These are phyloP conservation scores for Eleusine indica DNA, from an alignment of 176 grass and related monocot genomes.

Conservation along the genomic window DNA sequence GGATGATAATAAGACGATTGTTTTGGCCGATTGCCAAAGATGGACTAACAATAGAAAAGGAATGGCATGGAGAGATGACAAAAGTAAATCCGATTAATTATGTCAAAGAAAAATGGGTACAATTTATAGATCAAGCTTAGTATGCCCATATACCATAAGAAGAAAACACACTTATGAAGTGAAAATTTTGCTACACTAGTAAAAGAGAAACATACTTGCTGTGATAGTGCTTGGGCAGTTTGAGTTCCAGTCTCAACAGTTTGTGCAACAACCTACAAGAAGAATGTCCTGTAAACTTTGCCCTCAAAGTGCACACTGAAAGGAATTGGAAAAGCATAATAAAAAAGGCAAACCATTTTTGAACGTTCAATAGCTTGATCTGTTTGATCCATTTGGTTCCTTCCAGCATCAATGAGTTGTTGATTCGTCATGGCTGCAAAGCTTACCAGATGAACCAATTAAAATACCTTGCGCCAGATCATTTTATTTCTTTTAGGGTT, in stretches of 20 bases:
- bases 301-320: not conserved
- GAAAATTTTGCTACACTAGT: conserved; percentile 1
- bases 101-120: not conserved
- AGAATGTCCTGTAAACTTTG: conserved; percentile 25
- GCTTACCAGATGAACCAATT: conserved; percentile 21
- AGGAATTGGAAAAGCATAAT: not conserved
- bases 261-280: conserved; percentile 85
- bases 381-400: conserved; percentile 89
- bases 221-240: conserved; percentile 78
- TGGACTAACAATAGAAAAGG: conserved; percentile 1
- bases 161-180: conserved; percentile 1
- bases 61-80: not conserved
- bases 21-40: conserved; percentile 8
- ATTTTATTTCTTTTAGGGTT: not conserved
- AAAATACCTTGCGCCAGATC: conserved; percentile 25
- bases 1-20: not conserved
- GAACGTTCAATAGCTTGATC: conserved; percentile 89
- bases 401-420: conserved; percentile 88
- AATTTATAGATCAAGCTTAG: not conserved
- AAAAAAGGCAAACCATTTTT: conserved; percentile 71
- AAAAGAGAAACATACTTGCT: conserved; percentile 65
- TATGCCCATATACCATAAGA: conserved; percentile 6
- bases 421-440: conserved; percentile 86
- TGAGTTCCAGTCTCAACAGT: conserved; percentile 86
- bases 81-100: conserved; percentile 6